phyloP scores from a whole-genome alignment of 1,284 basidiomycete genomes.

The Schizopora paradoxa region DNA sequence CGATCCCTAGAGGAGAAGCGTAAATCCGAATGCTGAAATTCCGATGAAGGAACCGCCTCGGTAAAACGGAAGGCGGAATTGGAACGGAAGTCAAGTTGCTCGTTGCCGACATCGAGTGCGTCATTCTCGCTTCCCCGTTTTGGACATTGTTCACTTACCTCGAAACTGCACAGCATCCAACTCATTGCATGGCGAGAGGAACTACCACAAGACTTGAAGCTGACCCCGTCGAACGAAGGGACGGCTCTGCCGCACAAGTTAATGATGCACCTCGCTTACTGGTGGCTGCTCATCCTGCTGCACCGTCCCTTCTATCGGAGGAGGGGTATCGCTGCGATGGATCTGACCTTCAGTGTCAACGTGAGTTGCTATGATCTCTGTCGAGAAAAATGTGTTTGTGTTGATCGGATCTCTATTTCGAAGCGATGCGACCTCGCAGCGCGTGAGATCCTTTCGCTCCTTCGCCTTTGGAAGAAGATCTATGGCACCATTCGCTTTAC shows the following conservation, averaged over 20 bases:
- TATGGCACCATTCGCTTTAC: constrained; percentile 53
- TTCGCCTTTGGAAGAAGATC: constrained; percentile 48
- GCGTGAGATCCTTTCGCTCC: constrained; percentile 55
- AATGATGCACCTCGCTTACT: constrained; percentile 58
- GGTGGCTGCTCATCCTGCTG: constrained; percentile 61
- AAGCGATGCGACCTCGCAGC: constrained; percentile 64
- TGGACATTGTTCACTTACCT: neutral
- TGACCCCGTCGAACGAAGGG: constrained; percentile 43
- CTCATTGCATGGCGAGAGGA: constrained; percentile 57
- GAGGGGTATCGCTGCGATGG: constrained; percentile 33
- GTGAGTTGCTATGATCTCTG: constrained; percentile 26
- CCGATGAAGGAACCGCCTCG: constrained; percentile 38
- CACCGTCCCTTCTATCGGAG: constrained; percentile 61
- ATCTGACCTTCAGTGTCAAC: constrained; percentile 48
- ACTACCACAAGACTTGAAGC: constrained; percentile 48
- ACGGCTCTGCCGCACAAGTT: constrained; percentile 55
- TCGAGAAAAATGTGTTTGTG: constrained; percentile 5
- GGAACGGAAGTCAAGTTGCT: constrained; percentile 38
- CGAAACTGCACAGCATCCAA: constrained; percentile 38
- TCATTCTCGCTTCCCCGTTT: constrained; percentile 3
- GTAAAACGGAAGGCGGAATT: constrained; percentile 31
- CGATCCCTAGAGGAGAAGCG: too few species aligned
- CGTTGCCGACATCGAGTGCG: constrained; percentile 52
- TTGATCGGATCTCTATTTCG: neutral
- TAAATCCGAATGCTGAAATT: constrained; percentile 3